Evolutionary conservation across 768 basidiomycete species (phyloP).

Genomic region (Hygrophoropsis aurantiaca): DNA sequence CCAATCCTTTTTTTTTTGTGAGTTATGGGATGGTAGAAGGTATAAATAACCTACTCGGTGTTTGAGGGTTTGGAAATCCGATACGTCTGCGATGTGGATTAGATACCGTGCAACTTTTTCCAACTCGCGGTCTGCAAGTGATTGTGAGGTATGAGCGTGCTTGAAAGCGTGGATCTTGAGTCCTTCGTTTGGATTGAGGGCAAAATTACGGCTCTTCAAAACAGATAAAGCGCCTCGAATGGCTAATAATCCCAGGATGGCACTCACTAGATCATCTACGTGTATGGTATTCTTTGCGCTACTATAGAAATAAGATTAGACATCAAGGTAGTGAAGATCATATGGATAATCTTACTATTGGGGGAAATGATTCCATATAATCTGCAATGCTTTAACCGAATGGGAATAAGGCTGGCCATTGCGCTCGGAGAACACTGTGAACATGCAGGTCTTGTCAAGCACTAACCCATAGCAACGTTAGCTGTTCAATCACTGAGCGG

Average conservation of each 20-base stretch:
- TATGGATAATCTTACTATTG: constrained; percentile 53
- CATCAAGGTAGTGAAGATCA: background rate
- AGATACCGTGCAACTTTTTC: constrained; percentile 65
- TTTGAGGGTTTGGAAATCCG: constrained; percentile 62
- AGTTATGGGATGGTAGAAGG: background rate
- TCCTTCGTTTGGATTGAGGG: constrained; percentile 81
- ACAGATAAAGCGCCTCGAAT: constrained; percentile 2
- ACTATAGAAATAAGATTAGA: constrained; percentile 32
- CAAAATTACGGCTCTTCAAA: constrained; percentile 76
- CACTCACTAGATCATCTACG: constrained; percentile 75
- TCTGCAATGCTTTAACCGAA: constrained; percentile 77
- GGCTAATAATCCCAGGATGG: background rate
- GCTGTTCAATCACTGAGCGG: too few species aligned
- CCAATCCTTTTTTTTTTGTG: constrained; percentile 28
- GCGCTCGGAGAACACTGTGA: constrained; percentile 76
- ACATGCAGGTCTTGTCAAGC: constrained; percentile 87
- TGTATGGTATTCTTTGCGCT: constrained; percentile 77
- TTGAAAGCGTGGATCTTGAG: constrained; percentile 84
- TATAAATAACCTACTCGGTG: constrained; percentile 55
- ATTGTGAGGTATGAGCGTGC: constrained; percentile 66
- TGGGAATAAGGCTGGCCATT: constrained; percentile 77
- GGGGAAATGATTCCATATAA: constrained; percentile 86
- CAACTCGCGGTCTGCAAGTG: constrained; percentile 68
- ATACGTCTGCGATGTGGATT: constrained; percentile 54
- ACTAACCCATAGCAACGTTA: constrained; percentile 44